These are phyloP conservation scores for Penicillium argentinense DNA, from an alignment of 495 filamentous ascomycete genomes.

Conservation along the genomic window DNA sequence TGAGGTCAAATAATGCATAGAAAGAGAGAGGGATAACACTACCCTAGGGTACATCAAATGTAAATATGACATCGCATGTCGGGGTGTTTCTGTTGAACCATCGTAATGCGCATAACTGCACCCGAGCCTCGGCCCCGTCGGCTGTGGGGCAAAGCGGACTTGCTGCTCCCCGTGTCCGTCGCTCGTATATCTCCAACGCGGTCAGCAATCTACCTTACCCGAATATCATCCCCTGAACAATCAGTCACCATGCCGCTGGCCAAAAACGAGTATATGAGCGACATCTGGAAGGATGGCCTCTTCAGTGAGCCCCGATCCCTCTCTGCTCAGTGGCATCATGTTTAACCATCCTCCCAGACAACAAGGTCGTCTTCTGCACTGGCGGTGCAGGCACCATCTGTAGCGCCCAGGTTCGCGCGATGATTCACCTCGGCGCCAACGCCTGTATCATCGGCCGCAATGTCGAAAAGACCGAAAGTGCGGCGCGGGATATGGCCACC, in stretches of 20 bases:
- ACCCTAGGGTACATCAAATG: too few species aligned
- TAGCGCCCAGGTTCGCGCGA: slow-evolving; percentile 84
- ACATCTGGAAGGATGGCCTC: slow-evolving; percentile 80
- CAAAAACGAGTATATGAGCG: slow-evolving; percentile 73
- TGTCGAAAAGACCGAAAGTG: slow-evolving; percentile 80
- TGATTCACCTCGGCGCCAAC: slow-evolving; percentile 88
- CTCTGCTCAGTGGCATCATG: background rate
- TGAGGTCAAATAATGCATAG: too few species aligned
- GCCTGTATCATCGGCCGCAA: slow-evolving; percentile 93
- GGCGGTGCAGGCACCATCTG: slow-evolving; percentile 94
- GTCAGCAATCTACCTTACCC: too few species aligned
- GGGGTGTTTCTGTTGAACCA: too few species aligned
- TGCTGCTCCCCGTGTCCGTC: too few species aligned
- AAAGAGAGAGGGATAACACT: too few species aligned
- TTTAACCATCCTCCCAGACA: slow-evolving; percentile 31
- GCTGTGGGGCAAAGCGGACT: too few species aligned
- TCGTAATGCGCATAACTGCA: too few species aligned
- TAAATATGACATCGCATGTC: too few species aligned
- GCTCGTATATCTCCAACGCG: too few species aligned
- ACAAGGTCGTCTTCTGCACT: slow-evolving; percentile 93
- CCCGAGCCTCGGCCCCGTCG: too few species aligned
- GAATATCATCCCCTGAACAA: too few species aligned
- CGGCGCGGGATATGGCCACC: slow-evolving; percentile 77
- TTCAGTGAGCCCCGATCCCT: slow-evolving; percentile 55
- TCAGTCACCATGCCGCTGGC: slow-evolving; percentile 58